Conservation (phyloP, 2,329 filamentous ascomycete genomes). For the Fusarium globosum region DNA sequence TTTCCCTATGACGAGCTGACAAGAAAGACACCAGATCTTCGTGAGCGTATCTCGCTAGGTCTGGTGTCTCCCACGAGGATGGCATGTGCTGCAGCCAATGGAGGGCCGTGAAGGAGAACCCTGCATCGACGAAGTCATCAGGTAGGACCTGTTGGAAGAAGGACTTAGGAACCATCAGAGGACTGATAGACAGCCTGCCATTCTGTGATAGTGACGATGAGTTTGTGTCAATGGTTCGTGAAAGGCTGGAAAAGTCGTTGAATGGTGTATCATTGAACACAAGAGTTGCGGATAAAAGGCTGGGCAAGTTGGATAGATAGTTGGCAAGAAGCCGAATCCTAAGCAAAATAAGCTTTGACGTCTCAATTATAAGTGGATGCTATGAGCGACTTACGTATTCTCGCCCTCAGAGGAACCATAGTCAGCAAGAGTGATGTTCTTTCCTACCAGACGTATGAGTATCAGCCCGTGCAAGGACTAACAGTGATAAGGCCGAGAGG, state of each 20-base stretch:
- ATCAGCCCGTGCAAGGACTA: rapidly evolving
- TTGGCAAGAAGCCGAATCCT: neutral
- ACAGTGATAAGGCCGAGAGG: rapidly evolving
- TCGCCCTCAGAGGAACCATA: neutral
- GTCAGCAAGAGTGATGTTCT: neutral
- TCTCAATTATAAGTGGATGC: rapidly evolving
- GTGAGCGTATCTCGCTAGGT: neutral
- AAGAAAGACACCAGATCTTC: neutral
- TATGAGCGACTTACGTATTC: neutral
- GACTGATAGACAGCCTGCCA: neutral
- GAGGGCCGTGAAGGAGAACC: neutral
- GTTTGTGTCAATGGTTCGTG: neutral
- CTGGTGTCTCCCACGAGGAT: neutral
- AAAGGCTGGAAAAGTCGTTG: neutral
- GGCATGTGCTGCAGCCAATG: neutral
- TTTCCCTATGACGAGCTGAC: neutral
- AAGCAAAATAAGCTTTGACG: rapidly evolving
- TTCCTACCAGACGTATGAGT: neutral
- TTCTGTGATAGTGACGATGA: neutral
- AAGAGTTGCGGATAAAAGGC: neutral
- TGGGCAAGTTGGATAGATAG: neutral
- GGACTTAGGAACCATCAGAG: neutral
- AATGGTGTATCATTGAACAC: neutral
- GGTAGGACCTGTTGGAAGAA: neutral
- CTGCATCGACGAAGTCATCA: neutral